Evolutionary conservation across 805 yeast genomes (phyloP), one percentile per base, ranked within the genome.

Genomic region (Ogataea henricii): DNA sequence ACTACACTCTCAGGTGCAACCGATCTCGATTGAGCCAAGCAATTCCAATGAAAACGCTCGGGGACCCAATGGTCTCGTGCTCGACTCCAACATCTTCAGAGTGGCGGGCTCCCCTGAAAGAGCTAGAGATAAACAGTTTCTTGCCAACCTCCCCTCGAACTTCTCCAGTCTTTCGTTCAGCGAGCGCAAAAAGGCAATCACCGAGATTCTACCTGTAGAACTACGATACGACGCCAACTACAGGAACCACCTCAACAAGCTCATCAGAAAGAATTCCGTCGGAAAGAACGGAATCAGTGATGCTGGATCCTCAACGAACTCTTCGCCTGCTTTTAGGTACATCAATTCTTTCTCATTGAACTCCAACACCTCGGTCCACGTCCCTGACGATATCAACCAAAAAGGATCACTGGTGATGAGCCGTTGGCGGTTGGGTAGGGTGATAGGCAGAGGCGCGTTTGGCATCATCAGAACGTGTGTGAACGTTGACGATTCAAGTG

Each of bases 381-480:
- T 45, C 1, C 48, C 59, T 3, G 59, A 55, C n/a, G 50, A 64
- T 36, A 37, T 43, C 2, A 87, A 83, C 56, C 89, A 85, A 48
- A 80, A 77, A 50, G 96, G 95, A 0, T 83, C 87, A 12, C 63
- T 76, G 20, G 79, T 89, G 1, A 55, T 85, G 69, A 82, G 79
- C 13, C 49, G 48, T 4, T 73, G 76, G 69, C 64, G 61, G 25
- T 62, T 90, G 25, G 96, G 95, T 1, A 82, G 81, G 55, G 77
- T 85, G 9, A 83, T 89, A 52, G 96, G 96, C 1, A 81, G 79
- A 62, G 97, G 97, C 12, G 95, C 96, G 0, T 91, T 94, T 86
- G 96, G 96, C 9, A 77, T 84, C 23, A 85, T 90, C 9, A 71
- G 96, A 18, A 60, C 60, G 12, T 58, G 65, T 35, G 45, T 47